Evolutionary conservation across 2,329 filamentous ascomycete genomes (phyloP), one percentile per base, ranked within the genome.

Genomic region (Stagonosporopsis tanaceti): DNA sequence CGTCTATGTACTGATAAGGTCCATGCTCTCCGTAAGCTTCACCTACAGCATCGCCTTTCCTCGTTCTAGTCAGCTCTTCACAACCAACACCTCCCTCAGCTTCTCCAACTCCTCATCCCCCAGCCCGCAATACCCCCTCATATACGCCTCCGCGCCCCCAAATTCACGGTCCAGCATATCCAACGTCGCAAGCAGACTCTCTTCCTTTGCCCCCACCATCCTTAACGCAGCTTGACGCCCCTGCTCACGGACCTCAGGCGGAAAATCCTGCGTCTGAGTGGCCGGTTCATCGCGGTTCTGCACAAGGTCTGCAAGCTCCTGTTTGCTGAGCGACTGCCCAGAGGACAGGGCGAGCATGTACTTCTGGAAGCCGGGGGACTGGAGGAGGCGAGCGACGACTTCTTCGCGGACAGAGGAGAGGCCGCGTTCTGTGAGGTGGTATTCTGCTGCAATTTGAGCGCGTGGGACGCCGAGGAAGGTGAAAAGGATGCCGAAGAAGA

Each of bases 401-500:
- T 80, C 68, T 3, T 78, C 77, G 45, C 76, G 74, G 15, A 77
- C 58, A 34, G 74, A 65, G 11, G 66, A 78, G 7, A 92, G 76
- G 0, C 89, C 89, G 1, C 80, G 65, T 47, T 90, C 86, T 0
- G 88, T 91, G 9, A 91, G 78, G 15, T 82, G 79, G 71, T 93
- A 93, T 72, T 93, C 90, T 9, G 82, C 75, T 0, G 87, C 88
- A 27, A 76, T 73, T 1, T 46, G n/a, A 82, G 88, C 78, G 61
- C 87, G 82, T 1, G 80, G 74, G 0, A 91, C 86, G 4, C 87
- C 87, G 8, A 86, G 86, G 27, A 92, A 79, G 25, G 83, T 77
- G 37, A 92, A 79, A 8, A 93, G 71, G 38, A 93, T 66, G 3
- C 88, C 90, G 46, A 86, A 84, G 41, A 92, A 77, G 4, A 93